Conservation (phyloP, 2,329 filamentous ascomycete genomes). For the Fusarium buxicola region DNA sequence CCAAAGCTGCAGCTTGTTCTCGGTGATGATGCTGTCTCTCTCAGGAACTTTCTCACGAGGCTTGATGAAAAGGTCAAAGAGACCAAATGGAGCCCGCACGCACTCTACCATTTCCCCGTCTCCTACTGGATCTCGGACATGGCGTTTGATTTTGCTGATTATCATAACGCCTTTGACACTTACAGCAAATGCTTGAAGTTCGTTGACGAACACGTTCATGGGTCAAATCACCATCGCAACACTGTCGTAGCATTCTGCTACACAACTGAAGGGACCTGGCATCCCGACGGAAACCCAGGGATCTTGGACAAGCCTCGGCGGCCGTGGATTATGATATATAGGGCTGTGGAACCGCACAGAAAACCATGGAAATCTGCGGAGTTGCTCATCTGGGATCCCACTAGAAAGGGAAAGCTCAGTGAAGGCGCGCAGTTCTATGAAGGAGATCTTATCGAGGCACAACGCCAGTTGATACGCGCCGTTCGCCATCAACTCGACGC, state of each 20-base stretch:
- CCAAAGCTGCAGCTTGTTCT: slow-evolving; percentile 9
- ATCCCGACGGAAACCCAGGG: slow-evolving; percentile 36
- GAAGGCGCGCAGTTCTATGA: slow-evolving; percentile 38
- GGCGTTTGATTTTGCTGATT: slow-evolving; percentile 40
- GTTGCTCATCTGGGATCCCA: slow-evolving; percentile 66
- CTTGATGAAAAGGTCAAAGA: slow-evolving; percentile 10
- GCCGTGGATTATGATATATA: slow-evolving; percentile 64
- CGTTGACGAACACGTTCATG: slow-evolving; percentile 26
- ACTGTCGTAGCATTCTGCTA: slow-evolving; percentile 61
- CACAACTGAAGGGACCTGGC: slow-evolving; percentile 56
- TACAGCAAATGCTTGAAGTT: slow-evolving; percentile 43
- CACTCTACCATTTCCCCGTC: slow-evolving; percentile 55
- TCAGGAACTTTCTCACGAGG: slow-evolving; percentile 17
- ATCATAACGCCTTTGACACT: slow-evolving; percentile 25
- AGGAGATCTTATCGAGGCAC: slow-evolving; percentile 57
- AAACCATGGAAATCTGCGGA: slow-evolving; percentile 54
- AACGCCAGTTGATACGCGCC: slow-evolving; percentile 57
- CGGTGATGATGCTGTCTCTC: slow-evolving; percentile 13
- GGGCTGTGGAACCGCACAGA: slow-evolving; percentile 55
- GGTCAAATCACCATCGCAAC: slow-evolving; percentile 20
- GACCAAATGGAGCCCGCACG: slow-evolving; percentile 34
- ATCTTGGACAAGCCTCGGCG: slow-evolving; percentile 48
- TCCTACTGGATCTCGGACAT: slow-evolving; percentile 52
- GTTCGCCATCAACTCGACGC: slow-evolving; percentile 46
- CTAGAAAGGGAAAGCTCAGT: slow-evolving; percentile 44